Base-by-base conservation (phyloP, 768 basidiomycete species). In the Kwoniella dendrophila region DNA sequence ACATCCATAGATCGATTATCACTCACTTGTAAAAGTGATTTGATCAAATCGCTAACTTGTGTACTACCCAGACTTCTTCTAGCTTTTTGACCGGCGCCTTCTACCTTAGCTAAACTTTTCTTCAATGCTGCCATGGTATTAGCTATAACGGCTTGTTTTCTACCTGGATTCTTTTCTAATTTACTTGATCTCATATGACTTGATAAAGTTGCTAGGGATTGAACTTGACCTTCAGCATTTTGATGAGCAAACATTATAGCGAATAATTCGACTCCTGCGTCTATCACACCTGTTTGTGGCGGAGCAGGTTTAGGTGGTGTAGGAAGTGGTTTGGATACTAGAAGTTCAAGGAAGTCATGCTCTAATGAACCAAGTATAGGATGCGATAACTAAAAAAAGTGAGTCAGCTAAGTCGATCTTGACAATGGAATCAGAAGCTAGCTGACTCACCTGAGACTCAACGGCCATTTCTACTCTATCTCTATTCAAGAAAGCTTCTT, bases 251-350 rank as follows among this genome's bases (percentile, higher is more conserved):
- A 83, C 36, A 96, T 80, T 34, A 85, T 83, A 0, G 90, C 82
- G 70, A 97, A 97, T 2, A 97, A 83, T 43, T 89, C 86, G n/a
- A 98, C 87, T 0, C 92, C 89, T 5, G 88, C 86, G 75, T 97
- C 90, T 27, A 96, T 89, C 10, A 92, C 89, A 4, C 89, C 85
- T 0, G 91, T 92, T 0, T 85, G 83, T 2, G 93, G 82, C 2
- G 93, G 87, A 7, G 90, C 86, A 7, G 89, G 85, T 69, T 88
- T 87, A 2, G 84, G 78, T 43, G 59, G 47, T 1, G 40, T 20
- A 3, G 66, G 51, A 1, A 64, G 36, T 0, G 65, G 60, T 80
- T 79, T 71, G 16, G 72, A 30, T 45, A 57, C 48, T 86, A 92
- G 2, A 90, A 81, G 0, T 85, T 85, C 30, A 90, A 83, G 0